A percentile compares a stretch with the other conserved stretches of the same genome.
phyloP scores from a whole-genome alignment of 176 grass and related monocot genomes.

The Tillandsia leiboldiana region DNA sequence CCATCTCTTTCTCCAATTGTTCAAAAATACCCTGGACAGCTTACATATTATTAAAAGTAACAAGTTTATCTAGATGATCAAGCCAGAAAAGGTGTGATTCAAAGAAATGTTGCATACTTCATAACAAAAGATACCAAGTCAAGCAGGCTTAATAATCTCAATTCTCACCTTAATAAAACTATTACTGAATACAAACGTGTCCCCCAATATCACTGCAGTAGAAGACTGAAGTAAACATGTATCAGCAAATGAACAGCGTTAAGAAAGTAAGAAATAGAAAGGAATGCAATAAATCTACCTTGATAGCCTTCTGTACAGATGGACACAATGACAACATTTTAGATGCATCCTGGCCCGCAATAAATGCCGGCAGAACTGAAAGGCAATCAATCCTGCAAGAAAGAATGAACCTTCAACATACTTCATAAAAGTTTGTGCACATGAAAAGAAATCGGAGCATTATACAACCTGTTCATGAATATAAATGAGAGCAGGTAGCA shows the following conservation, averaged over 20 bases:
- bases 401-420: constrained; percentile 3
- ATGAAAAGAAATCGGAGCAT: not conserved
- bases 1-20: constrained; percentile 74
- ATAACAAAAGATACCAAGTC: constrained; percentile 7
- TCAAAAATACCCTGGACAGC: constrained; percentile 54
- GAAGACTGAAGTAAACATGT: constrained; percentile 59
- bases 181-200: constrained; percentile 64
- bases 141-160: constrained; percentile 8
- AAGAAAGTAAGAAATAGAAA: constrained; percentile 17
- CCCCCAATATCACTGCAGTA: constrained; percentile 67
- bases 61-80: not conserved
- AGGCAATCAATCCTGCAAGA: constrained; percentile 83
- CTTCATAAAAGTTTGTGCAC: too few relatives aligned
- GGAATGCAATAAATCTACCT: constrained; percentile 42
- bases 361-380: constrained; percentile 82
- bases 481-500: not conserved
- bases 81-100: not conserved
- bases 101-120: not conserved
- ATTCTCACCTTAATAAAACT: constrained; percentile 67
- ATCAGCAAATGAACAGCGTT: constrained; percentile 23
- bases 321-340: constrained; percentile 79
- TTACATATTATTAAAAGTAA: not conserved
- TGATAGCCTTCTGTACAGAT: constrained; percentile 65
- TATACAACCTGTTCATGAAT: not conserved
- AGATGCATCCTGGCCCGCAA: constrained; percentile 61